Evolutionary conservation across 2,329 filamentous ascomycete species (phyloP), one percentile per base, ranked within the genome.

Genomic region (Botrytis squamosa): DNA sequence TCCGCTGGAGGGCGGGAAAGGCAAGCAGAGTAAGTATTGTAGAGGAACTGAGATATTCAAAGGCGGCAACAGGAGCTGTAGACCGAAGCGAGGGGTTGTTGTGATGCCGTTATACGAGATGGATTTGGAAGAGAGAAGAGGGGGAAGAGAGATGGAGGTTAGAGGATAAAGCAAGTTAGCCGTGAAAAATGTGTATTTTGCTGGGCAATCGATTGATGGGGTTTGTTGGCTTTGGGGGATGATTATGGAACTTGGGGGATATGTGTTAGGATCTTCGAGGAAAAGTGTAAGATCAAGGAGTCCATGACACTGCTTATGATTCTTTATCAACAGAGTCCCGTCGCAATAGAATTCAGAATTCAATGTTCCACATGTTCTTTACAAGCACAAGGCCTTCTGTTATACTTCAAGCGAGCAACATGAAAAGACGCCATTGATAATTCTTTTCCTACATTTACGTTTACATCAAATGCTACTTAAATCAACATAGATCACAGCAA

Each of bases 401-500:
- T 33, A n/a, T 36, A 38, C 1, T 40, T 40, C 9, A 38, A 9
- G 22, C 1, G 9, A 40, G 33, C 10, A 29, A 8, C 5, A 33
- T 7, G 9, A 40, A 3, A 0, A 42, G 0, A 55, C 12, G 2
- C 12, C 12, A n/a, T n/a, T 55, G 22, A 16, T 16, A 4, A n/a
- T 52, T 29, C 0, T 14, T n/a, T 55, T 29, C 33, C 12, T 14
- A 2, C 1, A 4, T 22, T 2, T 40, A 29, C 0, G 12, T n/a
- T 22, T 40, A 18, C 25, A 55, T 5, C 52, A 22, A 42, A 25
- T 40, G 4, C 9, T 2, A 25, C n/a, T n/a, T 4, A 3, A 2
- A 55, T 18, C 25, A 33, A 57, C 3, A 18, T 16, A 33, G 1
- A 59, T 29, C 14, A n/a, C 3, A 36, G 4, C 44, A 46, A 22